Conservation (phyloP, 2,329 filamentous ascomycete genomes). For the Arthrobotrys megalospora region DNA sequence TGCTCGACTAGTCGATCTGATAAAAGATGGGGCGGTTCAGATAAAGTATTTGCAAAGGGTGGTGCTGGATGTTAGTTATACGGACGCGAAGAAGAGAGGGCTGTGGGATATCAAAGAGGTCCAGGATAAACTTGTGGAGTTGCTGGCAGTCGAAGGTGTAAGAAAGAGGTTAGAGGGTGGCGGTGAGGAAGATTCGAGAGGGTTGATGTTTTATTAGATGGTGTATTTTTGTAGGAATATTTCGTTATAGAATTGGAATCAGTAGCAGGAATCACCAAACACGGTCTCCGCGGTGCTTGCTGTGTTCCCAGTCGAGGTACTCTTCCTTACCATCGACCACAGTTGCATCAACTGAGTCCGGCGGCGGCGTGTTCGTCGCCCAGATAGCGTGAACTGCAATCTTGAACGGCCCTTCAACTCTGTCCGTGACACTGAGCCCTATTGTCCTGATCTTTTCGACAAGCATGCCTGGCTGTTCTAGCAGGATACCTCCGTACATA, state of each 20-base stretch:
- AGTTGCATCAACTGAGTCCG: constrained; percentile 45
- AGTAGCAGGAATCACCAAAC: constrained; percentile 43
- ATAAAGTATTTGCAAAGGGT: constrained; percentile 81
- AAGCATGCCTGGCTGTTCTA: constrained; percentile 92
- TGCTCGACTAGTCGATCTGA: constrained; percentile 82
- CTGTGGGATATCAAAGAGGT: constrained; percentile 97
- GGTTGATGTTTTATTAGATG: constrained; percentile 75
- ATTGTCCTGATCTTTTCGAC: constrained; percentile 87
- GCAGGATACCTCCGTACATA: constrained; percentile 90
- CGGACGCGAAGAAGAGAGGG: constrained; percentile 94
- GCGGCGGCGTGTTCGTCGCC: constrained; percentile 73
- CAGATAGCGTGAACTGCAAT: constrained; percentile 87
- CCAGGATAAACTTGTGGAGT: constrained; percentile 81
- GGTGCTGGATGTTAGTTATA: constrained; percentile 90
- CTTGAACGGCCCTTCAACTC: constrained; percentile 89
- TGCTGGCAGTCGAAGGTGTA: constrained; percentile 80
- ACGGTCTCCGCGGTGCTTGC: constrained; percentile 37
- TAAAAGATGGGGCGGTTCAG: constrained; percentile 85
- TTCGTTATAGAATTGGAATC: constrained; percentile 4
- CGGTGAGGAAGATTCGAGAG: constrained; percentile 73
- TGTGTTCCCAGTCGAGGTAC: constrained; percentile 56
- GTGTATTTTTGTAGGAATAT: constrained; percentile 58
- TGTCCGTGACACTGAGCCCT: constrained; percentile 89
- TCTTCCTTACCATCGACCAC: constrained; percentile 51
- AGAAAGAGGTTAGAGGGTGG: constrained; percentile 76